phyloP scores from a whole-genome alignment of 2,329 filamentous ascomycete species.

The Penicillium frequentans region DNA sequence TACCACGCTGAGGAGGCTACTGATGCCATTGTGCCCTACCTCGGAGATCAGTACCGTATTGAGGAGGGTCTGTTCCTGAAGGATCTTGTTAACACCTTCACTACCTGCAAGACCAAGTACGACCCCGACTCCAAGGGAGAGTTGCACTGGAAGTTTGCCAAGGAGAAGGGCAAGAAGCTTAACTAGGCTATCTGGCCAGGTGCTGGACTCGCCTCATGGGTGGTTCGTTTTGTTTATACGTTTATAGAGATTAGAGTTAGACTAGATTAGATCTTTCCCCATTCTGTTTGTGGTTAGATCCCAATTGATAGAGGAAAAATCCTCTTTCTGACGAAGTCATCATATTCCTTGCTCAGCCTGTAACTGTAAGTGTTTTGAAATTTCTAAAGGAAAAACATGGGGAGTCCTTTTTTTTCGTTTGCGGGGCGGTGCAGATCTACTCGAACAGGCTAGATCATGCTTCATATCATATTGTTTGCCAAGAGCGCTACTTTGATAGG shows the following conservation, averaged over 20 bases:
- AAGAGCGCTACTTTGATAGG: no score
- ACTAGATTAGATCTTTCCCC: background rate
- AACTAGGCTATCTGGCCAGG: constrained; percentile 6
- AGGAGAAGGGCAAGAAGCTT: constrained; percentile 9
- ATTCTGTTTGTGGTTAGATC: background rate
- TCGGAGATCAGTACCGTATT: constrained; percentile 39
- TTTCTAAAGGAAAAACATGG: no score
- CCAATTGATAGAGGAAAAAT: background rate
- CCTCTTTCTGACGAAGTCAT: background rate
- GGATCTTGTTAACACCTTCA: constrained; percentile 13
- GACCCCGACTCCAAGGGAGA: constrained; percentile 16
- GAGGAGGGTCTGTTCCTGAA: constrained; percentile 16
- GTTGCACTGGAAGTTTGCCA: constrained; percentile 13
- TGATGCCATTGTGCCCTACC: constrained; percentile 53
- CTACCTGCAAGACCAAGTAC: constrained; percentile 15
- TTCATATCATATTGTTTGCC: no score
- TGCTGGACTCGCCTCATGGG: background rate
- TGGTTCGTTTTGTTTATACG: background rate
- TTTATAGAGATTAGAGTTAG: background rate
- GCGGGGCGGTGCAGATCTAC: no score
- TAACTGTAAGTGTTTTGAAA: background rate
- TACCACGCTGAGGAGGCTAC: constrained; percentile 61
- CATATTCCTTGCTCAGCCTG: background rate
- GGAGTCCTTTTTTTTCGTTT: no score
- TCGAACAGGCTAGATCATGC: no score